Evolutionary conservation across 768 basidiomycete genomes (phyloP).

Genomic region (Terana coerulea): DNA sequence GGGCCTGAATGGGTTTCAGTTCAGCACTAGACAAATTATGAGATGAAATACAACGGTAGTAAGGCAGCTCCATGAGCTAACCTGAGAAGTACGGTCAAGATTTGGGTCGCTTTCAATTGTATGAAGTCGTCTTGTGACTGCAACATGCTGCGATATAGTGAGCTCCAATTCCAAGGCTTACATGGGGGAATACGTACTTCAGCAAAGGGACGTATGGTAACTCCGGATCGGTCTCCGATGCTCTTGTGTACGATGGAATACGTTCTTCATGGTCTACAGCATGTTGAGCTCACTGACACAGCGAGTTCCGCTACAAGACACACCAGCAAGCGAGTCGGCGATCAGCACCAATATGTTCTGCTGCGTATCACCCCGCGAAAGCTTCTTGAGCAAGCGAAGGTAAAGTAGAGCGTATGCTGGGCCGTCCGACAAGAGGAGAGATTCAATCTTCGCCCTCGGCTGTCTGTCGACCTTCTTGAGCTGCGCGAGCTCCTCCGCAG

Average conservation of each 20-base stretch:
- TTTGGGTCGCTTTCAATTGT: constrained; percentile 86
- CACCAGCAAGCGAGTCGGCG: constrained; percentile 83
- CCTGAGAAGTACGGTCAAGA: constrained; percentile 85
- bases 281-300: background rate
- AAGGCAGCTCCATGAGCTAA: constrained; percentile 29
- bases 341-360: constrained; percentile 84
- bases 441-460: constrained; percentile 67
- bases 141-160: background rate
- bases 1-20: constrained; percentile 20
- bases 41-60: background rate
- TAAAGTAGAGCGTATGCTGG: constrained; percentile 83
- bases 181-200: constrained; percentile 43
- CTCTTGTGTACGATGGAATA: constrained; percentile 66
- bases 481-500: constrained; percentile 78
- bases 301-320: constrained; percentile 18
- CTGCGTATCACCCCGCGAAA: constrained; percentile 82
- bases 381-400: constrained; percentile 82
- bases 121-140: constrained; percentile 89
- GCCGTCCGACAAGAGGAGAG: constrained; percentile 79
- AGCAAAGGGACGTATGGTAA: constrained; percentile 79
- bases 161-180: no score
- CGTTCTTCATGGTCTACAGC: constrained; percentile 81
- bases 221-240: constrained; percentile 66
- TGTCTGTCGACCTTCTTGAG: constrained; percentile 91
- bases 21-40: constrained; percentile 22